phyloP scores from a whole-genome alignment of 257 asterid species.

The Salvia miltiorrhiza region DNA sequence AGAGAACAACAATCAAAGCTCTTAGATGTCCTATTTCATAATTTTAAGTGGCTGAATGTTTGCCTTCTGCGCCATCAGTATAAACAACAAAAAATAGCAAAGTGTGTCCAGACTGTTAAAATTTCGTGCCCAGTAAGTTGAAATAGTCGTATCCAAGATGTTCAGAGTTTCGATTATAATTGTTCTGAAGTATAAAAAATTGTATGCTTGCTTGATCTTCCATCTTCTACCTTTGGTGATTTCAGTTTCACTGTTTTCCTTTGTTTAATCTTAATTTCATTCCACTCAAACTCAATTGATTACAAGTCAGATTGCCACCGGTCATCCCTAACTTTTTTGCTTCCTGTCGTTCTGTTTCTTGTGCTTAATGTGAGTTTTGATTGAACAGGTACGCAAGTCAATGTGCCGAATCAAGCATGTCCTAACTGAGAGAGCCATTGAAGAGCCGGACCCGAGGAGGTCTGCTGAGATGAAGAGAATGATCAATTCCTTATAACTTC shows the following conservation, averaged over 20 bases:
- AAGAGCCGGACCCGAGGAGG: slow-evolving; percentile 85
- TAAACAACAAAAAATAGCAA: too few relatives aligned
- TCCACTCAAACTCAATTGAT: neutral
- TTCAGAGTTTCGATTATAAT: neutral
- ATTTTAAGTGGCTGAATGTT: too few relatives aligned
- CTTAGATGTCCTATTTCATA: too few relatives aligned
- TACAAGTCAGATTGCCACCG: neutral
- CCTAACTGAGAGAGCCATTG: slow-evolving; percentile 93
- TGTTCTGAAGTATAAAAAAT: neutral
- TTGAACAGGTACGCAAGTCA: slow-evolving; percentile 74
- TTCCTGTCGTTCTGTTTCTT: neutral
- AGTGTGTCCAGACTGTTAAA: neutral
- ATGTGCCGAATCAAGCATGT: slow-evolving; percentile 97
- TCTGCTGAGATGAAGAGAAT: slow-evolving; percentile 90
- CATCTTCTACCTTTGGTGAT: neutral
- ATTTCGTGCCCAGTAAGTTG: neutral
- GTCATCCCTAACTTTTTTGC: neutral
- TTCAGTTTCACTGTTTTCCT: neutral
- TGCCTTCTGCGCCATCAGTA: too few relatives aligned
- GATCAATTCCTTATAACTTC: slow-evolving; percentile 63
- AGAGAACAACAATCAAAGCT: too few relatives aligned
- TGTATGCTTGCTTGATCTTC: neutral
- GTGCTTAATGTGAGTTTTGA: neutral
- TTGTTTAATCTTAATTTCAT: neutral
- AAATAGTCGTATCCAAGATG: neutral